Evolutionary conservation across 768 basidiomycete genomes (phyloP).

Genomic region (Tulasnella sp.): DNA sequence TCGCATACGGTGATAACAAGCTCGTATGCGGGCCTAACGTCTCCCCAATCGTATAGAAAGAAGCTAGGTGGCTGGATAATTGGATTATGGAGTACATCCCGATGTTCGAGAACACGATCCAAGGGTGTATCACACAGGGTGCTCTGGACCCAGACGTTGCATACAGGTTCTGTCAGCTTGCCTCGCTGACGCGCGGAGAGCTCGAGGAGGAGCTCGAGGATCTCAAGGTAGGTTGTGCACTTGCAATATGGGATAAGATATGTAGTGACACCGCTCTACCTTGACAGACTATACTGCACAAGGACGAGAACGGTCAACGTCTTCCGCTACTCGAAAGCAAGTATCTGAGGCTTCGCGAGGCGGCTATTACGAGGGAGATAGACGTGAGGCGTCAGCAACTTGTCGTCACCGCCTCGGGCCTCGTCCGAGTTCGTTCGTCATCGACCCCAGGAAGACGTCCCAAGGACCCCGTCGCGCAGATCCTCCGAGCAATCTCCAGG

Average conservation of each 20-base stretch:
- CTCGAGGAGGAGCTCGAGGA: not conserved
- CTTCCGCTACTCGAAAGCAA: not conserved
- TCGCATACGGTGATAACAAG: not conserved
- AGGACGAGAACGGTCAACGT: not conserved
- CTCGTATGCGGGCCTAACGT: not conserved
- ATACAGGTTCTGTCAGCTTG: not conserved
- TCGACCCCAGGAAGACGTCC: not conserved
- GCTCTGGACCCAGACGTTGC: not conserved
- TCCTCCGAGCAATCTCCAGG: not conserved
- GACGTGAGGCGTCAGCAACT: not conserved
- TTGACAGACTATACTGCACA: not conserved
- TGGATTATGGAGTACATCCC: not conserved
- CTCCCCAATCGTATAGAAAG: not conserved
- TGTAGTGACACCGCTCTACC: too few relatives aligned
- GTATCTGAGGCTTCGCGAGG: not conserved
- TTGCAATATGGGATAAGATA: too few relatives aligned
- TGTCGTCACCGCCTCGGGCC: not conserved
- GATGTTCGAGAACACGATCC: not conserved
- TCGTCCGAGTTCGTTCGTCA: not conserved
- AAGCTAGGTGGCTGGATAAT: not conserved
- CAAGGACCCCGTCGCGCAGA: not conserved
- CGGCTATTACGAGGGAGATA: not conserved
- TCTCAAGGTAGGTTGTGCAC: not conserved
- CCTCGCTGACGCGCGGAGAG: not conserved
- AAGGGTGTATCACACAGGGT: not conserved